Percentiles rank a stretch among this genome's conserved stretches.
Evolutionary conservation across 2,329 filamentous ascomycete genomes (phyloP).

Genomic region (Ilyonectria mors-panacis): DNA sequence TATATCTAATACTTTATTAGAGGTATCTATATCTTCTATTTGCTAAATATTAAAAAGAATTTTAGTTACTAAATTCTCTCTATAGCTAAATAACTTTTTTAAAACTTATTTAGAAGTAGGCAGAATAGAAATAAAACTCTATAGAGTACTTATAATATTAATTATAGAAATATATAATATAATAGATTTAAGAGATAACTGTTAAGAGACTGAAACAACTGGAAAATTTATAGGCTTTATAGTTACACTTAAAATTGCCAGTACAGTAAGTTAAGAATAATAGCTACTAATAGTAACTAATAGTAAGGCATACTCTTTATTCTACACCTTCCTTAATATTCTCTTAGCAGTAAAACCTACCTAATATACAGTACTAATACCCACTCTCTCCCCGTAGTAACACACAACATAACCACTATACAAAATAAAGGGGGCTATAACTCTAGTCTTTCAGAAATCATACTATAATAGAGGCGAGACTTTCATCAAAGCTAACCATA

Average conservation of each 20-base stretch:
- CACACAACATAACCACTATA: background rate
- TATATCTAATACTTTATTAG: background rate
- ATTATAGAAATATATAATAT: background rate
- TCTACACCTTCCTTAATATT: background rate
- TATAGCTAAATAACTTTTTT: background rate
- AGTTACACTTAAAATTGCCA: background rate
- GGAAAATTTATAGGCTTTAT: background rate
- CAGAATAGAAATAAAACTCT: background rate
- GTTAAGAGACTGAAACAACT: background rate
- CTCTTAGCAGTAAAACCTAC: background rate
- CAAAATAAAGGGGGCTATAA: background rate
- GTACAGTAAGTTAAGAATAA: background rate
- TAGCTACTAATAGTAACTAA: background rate
- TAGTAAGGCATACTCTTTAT: accelerated
- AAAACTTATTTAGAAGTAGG: background rate
- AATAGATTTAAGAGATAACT: background rate
- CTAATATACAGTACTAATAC: background rate
- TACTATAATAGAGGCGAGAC: too few species aligned
- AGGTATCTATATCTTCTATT: background rate
- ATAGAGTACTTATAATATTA: background rate
- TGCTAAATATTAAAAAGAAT: background rate
- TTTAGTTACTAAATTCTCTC: background rate
- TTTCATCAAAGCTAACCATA: too few species aligned
- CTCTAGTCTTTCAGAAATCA: too few species aligned
- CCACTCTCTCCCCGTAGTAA: background rate